Evolutionary conservation across 2,329 filamentous ascomycete genomes (phyloP).

Genomic region (Exophiala xenobiotica): DNA sequence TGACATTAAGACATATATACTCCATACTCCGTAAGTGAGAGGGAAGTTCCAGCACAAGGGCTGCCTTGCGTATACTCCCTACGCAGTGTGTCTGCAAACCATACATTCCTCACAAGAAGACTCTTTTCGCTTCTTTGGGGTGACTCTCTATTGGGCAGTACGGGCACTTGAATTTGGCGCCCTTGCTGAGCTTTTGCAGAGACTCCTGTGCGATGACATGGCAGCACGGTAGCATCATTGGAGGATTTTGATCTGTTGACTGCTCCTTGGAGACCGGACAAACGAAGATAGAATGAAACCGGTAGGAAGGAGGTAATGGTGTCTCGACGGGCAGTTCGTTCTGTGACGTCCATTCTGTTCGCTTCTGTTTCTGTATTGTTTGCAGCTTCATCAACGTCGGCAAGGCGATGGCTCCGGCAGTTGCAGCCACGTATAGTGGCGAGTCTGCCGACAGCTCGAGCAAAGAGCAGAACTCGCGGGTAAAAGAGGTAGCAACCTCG

Average conservation of each 20-base stretch:
- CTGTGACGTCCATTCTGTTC: slow-evolving; percentile 90
- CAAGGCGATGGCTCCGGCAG: slow-evolving; percentile 86
- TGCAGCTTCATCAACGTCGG: slow-evolving; percentile 87
- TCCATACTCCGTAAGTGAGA: neutral
- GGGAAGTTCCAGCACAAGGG: neutral
- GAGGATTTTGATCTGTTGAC: slow-evolving; percentile 86
- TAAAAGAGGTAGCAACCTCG: slow-evolving; percentile 83
- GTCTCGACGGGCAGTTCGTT: slow-evolving; percentile 83
- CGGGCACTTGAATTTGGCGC: slow-evolving; percentile 84
- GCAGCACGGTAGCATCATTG: slow-evolving; percentile 94
- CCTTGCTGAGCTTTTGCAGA: slow-evolving; percentile 75
- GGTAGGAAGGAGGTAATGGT: slow-evolving; percentile 61
- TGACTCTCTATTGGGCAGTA: slow-evolving; percentile 88
- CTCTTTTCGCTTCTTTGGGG: slow-evolving; percentile 71
- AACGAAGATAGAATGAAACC: slow-evolving; percentile 95
- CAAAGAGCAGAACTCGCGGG: slow-evolving; percentile 88
- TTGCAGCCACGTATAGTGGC: slow-evolving; percentile 87
- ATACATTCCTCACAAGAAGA: slow-evolving; percentile 56
- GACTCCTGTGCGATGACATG: slow-evolving; percentile 90
- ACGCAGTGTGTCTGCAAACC: neutral
- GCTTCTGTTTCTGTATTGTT: slow-evolving; percentile 80
- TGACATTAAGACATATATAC: no score
- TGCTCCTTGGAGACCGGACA: slow-evolving; percentile 97
- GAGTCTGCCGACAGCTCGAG: slow-evolving; percentile 87
- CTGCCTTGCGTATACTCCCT: neutral